A percentile compares a stretch with the other conserved stretches of the same genome.
phyloP scores from a whole-genome alignment of 495 filamentous ascomycete species.

The Neurospora africana region DNA sequence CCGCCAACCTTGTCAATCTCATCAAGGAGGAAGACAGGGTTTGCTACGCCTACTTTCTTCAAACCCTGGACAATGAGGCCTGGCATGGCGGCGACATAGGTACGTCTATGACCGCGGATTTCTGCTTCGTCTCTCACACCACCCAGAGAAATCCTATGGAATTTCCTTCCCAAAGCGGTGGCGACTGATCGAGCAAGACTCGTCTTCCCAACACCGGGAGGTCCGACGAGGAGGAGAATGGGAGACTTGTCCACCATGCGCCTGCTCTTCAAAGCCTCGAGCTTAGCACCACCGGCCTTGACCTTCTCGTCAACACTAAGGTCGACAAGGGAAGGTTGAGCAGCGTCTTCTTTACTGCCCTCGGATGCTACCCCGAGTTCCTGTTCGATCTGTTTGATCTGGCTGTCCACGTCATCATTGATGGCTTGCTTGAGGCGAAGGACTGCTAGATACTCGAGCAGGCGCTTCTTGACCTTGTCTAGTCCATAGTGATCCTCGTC shows the following conservation, averaged over 20 bases:
- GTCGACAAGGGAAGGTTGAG: constrained; percentile 7
- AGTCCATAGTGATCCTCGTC: constrained; percentile 96
- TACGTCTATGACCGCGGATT: constrained; percentile 89
- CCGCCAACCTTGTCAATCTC: constrained; percentile 97
- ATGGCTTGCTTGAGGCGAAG: constrained; percentile 85
- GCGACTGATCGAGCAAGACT: constrained; percentile 91
- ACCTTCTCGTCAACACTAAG: constrained; percentile 29
- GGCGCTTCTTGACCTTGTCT: constrained; percentile 92
- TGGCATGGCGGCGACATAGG: constrained; percentile 98
- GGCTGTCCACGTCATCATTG: constrained; percentile 66
- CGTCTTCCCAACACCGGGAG: constrained; percentile 94
- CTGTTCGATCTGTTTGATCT: constrained; percentile 58
- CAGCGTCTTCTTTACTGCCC: constrained; percentile 5
- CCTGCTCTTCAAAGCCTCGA: constrained; percentile 61
- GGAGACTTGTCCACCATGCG: constrained; percentile 88
- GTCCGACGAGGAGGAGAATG: constrained; percentile 86
- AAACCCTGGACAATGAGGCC: constrained; percentile 88
- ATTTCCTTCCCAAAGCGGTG: constrained; percentile 83
- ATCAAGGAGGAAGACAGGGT: constrained; percentile 93
- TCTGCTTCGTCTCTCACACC: constrained; percentile 95
- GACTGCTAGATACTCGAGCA: constrained; percentile 93
- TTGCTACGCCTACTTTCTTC: constrained; percentile 92
- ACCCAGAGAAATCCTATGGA: constrained; percentile 93
- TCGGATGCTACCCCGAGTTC: constrained; percentile 36
- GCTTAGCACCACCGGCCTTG: constrained; percentile 44